Evolutionary conservation across 176 grass and related monocot genomes (phyloP).

Genomic region (Phoenix dactylifera): DNA sequence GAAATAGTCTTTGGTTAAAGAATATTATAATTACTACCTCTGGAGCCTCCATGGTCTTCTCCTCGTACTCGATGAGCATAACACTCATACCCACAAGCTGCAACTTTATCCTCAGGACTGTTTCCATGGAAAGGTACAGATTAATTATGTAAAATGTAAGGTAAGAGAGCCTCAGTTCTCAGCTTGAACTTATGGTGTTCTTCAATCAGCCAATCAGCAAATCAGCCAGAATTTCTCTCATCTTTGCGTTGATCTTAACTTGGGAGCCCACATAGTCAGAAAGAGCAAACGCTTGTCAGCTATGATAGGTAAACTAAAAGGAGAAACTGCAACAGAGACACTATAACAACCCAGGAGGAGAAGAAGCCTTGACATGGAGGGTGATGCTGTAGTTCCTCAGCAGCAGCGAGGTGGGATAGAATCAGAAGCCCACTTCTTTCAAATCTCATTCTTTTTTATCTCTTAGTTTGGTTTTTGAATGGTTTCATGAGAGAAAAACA

Average conservation of each 20-base stretch:
- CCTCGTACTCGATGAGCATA: conserved; percentile 15
- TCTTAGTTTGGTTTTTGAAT: no score
- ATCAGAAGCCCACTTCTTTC: no score
- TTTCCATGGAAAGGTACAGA: conserved; percentile 1
- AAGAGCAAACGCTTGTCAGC: not conserved
- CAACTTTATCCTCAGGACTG: not conserved
- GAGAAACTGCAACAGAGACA: no score
- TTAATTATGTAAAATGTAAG: not conserved
- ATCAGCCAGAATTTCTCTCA: conserved; percentile 6
- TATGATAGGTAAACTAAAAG: no score
- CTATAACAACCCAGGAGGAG: no score
- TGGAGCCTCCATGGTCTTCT: conserved; percentile 1
- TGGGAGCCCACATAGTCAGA: conserved; percentile 13
- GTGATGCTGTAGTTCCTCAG: no score
- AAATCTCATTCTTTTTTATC: no score
- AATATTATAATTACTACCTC: not conserved
- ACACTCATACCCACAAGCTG: conserved; percentile 6
- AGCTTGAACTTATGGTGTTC: conserved; percentile 5
- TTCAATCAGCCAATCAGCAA: conserved; percentile 13
- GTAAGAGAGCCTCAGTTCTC: conserved; percentile 6
- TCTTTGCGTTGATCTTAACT: conserved; percentile 11
- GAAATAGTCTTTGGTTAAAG: not conserved
- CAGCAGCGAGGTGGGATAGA: no score
- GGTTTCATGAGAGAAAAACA: no score
- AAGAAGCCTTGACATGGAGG: no score